A percentile compares a stretch with the other conserved stretches of the same genome.
These are phyloP conservation scores for Artemisia tridentata DNA, from an alignment of 129 eudicot species.

Conservation along the genomic window DNA sequence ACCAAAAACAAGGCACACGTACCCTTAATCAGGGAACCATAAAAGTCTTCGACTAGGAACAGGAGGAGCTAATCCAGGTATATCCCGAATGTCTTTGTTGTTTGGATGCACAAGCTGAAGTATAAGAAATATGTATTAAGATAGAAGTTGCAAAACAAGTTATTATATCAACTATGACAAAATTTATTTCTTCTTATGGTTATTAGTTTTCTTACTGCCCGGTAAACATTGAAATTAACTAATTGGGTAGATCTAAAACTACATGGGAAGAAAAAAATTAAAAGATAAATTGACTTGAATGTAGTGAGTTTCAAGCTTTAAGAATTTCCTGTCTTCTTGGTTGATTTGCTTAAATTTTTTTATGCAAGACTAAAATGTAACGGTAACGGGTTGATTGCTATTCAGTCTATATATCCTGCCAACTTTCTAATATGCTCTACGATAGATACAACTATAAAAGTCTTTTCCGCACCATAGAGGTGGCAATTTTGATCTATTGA, in stretches of 20 bases:
- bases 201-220: background rate
- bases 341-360: too few relatives aligned
- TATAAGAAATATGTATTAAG: background rate
- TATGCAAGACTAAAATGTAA: too few relatives aligned
- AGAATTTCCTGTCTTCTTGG: too few relatives aligned
- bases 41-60: constrained; percentile 67
- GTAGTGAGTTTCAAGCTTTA: too few relatives aligned
- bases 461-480: too few relatives aligned
- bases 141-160: background rate
- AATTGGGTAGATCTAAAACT: background rate
- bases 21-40: constrained; percentile 43
- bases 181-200: background rate
- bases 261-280: too few relatives aligned
- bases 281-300: too few relatives aligned
- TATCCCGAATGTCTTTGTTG: constrained; percentile 74
- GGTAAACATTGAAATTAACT: background rate
- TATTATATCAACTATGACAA: background rate
- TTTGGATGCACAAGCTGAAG: constrained; percentile 78
- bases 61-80: constrained; percentile 96
- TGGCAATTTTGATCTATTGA: too few relatives aligned
- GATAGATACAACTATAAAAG: too few relatives aligned
- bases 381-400: too few relatives aligned
- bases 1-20: constrained; percentile 7
- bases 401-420: too few relatives aligned
- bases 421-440: too few relatives aligned